Evolutionary conservation across 1,284 basidiomycete species (phyloP).

Genomic region (Jaminaea rosea): DNA sequence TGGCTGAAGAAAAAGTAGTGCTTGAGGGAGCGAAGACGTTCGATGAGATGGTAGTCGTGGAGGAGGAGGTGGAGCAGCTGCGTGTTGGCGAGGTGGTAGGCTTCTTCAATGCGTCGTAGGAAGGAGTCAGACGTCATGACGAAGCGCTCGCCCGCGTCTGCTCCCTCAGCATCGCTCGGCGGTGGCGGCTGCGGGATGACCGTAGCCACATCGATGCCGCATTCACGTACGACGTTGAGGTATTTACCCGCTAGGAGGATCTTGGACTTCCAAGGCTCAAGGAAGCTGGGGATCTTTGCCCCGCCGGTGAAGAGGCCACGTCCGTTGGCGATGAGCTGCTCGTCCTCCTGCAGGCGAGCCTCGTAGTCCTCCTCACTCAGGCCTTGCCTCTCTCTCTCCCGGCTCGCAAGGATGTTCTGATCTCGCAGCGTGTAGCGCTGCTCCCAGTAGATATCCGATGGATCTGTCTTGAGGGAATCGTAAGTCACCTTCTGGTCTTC

Average conservation of each 20-base stretch:
- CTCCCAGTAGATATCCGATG: slow-evolving; percentile 47
- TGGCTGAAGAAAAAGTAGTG: slow-evolving; percentile 45
- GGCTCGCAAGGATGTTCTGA: slow-evolving; percentile 28
- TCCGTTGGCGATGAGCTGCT: not conserved
- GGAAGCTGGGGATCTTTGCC: slow-evolving; percentile 42
- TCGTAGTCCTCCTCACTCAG: not conserved
- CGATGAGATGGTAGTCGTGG: slow-evolving; percentile 39
- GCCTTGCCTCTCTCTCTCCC: not conserved
- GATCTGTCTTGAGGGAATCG: slow-evolving; percentile 39
- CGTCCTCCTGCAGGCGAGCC: not conserved
- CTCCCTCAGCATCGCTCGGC: slow-evolving; percentile 15
- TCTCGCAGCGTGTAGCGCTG: slow-evolving; percentile 44
- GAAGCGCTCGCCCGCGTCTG: slow-evolving; percentile 7
- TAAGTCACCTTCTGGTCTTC: slow-evolving; percentile 44
- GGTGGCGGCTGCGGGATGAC: not conserved
- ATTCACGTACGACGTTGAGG: slow-evolving; percentile 45
- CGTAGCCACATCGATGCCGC: slow-evolving; percentile 32
- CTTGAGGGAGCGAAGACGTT: slow-evolving; percentile 37
- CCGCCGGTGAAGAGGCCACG: slow-evolving; percentile 51
- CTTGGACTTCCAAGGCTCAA: slow-evolving; percentile 46
- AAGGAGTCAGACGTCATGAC: slow-evolving; percentile 41
- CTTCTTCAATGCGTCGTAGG: slow-evolving; percentile 35
- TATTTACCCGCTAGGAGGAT: slow-evolving; percentile 46
- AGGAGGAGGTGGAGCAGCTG: slow-evolving; percentile 38
- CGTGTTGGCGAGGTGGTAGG: slow-evolving; percentile 42